Conservation (phyloP, 148 eudicot species). For the Bassia scoparia region DNA sequence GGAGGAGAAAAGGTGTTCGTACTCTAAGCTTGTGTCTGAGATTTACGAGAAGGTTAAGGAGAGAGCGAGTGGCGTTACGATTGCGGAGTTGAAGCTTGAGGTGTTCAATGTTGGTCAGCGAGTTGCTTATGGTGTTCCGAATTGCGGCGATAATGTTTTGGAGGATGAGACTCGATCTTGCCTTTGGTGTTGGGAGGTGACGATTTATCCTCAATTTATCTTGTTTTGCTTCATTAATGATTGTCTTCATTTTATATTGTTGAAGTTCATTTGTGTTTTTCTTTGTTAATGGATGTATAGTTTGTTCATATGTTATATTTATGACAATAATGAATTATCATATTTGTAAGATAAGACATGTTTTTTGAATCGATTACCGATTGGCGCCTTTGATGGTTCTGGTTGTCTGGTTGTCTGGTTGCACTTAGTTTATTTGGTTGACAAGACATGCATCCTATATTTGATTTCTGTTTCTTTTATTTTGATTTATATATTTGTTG, state of each 20-base stretch:
- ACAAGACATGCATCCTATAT: background rate
- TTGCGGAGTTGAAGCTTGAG: conserved; percentile 60
- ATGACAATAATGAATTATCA: background rate
- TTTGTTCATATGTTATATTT: background rate
- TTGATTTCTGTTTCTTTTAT: background rate
- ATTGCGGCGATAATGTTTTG: conserved; percentile 64
- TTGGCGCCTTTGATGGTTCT: background rate
- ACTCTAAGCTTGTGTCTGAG: conserved; percentile 49
- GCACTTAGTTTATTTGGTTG: background rate
- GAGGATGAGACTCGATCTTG: conserved; percentile 65
- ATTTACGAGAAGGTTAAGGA: conserved; percentile 53
- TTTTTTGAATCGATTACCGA: background rate
- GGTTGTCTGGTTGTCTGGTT: too few species aligned
- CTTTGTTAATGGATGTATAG: background rate
- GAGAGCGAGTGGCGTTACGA: conserved; percentile 35
- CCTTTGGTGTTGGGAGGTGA: conserved; percentile 98
- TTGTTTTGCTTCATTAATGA: background rate
- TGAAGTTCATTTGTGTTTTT: background rate
- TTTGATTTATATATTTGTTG: too few species aligned
- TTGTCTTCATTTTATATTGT: background rate
- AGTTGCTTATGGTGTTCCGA: conserved; percentile 51
- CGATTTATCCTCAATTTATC: background rate
- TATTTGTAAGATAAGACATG: background rate
- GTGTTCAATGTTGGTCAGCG: conserved; percentile 76
- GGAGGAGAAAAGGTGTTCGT: conserved; percentile 67